Conservation (phyloP, 2,329 filamentous ascomycete genomes). For the Verticillium alfalfae region DNA sequence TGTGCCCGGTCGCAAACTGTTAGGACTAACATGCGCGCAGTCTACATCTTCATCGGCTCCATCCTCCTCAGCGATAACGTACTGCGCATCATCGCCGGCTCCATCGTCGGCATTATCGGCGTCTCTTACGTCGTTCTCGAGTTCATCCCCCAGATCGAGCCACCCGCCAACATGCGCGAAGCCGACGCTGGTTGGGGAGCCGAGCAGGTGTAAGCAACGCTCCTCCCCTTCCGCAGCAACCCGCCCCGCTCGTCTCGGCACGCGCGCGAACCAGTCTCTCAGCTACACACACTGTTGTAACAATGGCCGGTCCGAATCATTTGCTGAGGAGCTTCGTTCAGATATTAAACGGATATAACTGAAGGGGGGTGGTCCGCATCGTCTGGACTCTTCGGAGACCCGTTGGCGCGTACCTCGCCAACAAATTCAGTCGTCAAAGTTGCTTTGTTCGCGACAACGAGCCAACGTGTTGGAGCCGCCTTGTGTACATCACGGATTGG, state of each 20-base stretch:
- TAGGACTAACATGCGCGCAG: constrained; percentile 34
- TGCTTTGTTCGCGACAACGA: neutral
- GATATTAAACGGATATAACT: neutral
- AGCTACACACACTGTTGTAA: constrained; percentile 45
- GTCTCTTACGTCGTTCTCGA: constrained; percentile 72
- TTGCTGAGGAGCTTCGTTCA: neutral
- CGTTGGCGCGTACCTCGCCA: neutral
- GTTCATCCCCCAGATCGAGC: constrained; percentile 73
- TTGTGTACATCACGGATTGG: neutral
- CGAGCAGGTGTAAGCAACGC: constrained; percentile 59
- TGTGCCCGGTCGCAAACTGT: neutral
- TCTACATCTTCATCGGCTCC: constrained; percentile 93
- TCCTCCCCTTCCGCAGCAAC: constrained; percentile 37
- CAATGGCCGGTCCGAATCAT: neutral
- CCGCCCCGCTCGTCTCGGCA: constrained; percentile 70
- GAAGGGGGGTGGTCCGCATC: neutral
- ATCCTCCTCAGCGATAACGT: constrained; percentile 67
- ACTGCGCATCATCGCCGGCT: constrained; percentile 70
- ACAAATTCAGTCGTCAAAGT: neutral
- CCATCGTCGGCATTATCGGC: constrained; percentile 72
- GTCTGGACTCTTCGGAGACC: neutral
- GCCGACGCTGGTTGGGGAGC: constrained; percentile 71
- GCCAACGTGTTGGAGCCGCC: neutral
- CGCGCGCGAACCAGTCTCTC: constrained; percentile 79
- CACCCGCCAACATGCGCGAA: constrained; percentile 77